Base-by-base conservation (phyloP, 2,329 filamentous ascomycete genomes). In the Phaeosphaeriaceae sp. region DNA sequence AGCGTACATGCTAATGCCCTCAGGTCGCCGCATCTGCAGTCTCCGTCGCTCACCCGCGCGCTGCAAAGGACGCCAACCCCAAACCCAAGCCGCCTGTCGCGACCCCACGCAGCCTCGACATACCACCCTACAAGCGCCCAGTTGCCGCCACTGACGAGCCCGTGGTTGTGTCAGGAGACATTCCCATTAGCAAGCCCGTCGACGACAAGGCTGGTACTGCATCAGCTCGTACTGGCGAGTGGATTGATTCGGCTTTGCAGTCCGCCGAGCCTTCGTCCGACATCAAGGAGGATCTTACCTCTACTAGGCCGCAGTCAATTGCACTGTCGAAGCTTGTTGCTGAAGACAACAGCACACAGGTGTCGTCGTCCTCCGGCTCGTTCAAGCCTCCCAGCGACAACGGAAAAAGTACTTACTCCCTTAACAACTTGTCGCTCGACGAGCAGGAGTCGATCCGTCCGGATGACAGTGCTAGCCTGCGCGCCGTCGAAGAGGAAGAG, bases 371-470 rank as follows among this genome's bases (percentile, higher is more conserved):
- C 17, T 85, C 81, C 63, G 85, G 83, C 47, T 88, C 86, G 41
- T 93, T 89, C 2, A 97, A 97, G 78, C 91, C 92, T 51, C 90
- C 92, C 36, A 97, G 93, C 73, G 84, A 97, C 42, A 94, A 97
- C 49, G 67, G 68, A 27, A 97, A 97, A 80, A 97, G 93, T 76
- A 91, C 96, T 69, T 92, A 92, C 4, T 98, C 94, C 24, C 92
- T 92, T 17, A 96, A 92, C 4, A 97, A 94, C 0, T 97, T 97
- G 79, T 93, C 92, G n/a, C 83, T 97, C 73, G 94, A 98, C 71
- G 94, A 98, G 78, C 97, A 97, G 76, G 94, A 97, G 75, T 97
- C 93, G 6, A 84, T 97, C 53, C 89, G 93, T 13, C 94, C 94
- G 9, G 94, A 98, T 78, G 94, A 98, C 74, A 97, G 94, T 77